Evolutionary conservation across 805 yeast genomes (phyloP).

Genomic region (Candida easanensis): DNA sequence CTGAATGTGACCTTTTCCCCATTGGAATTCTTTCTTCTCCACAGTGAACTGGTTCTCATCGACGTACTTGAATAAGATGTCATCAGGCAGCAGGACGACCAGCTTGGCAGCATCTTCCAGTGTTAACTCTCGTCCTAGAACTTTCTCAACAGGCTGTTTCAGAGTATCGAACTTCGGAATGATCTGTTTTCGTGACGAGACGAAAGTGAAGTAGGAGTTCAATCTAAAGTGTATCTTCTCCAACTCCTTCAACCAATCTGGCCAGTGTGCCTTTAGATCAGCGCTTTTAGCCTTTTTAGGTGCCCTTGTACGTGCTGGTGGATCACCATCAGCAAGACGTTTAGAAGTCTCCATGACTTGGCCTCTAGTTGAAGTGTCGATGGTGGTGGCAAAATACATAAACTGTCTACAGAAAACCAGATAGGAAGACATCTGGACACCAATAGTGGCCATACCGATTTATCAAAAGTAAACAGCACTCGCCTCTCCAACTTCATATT

Average conservation of each 20-base stretch:
- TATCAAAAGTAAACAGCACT: neutral
- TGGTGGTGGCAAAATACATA: neutral
- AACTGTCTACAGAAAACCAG: too few relatives aligned
- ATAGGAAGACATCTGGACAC: too few relatives aligned
- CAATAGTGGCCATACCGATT: too few relatives aligned
- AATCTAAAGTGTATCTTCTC: constrained; percentile 48
- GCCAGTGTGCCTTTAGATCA: constrained; percentile 21
- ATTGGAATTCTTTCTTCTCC: constrained; percentile 36
- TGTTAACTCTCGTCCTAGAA: constrained; percentile 42
- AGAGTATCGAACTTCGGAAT: constrained; percentile 54
- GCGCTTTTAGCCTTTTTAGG: constrained; percentile 4
- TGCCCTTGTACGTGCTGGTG: neutral
- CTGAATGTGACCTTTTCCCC: constrained; percentile 50
- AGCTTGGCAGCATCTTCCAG: constrained; percentile 63
- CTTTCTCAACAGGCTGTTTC: constrained; percentile 49
- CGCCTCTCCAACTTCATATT: too few relatives aligned
- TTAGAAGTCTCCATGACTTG: neutral
- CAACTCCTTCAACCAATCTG: constrained; percentile 37
- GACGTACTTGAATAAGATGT: constrained; percentile 67
- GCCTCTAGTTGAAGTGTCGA: too few relatives aligned
- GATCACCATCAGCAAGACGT: neutral
- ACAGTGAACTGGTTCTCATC: constrained; percentile 66
- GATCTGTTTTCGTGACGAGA: constrained; percentile 58
- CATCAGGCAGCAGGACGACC: constrained; percentile 60
- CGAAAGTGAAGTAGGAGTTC: constrained; percentile 60